Evolutionary conservation across 805 yeast species (phyloP).

Genomic region (Metschnikowia borealis): DNA sequence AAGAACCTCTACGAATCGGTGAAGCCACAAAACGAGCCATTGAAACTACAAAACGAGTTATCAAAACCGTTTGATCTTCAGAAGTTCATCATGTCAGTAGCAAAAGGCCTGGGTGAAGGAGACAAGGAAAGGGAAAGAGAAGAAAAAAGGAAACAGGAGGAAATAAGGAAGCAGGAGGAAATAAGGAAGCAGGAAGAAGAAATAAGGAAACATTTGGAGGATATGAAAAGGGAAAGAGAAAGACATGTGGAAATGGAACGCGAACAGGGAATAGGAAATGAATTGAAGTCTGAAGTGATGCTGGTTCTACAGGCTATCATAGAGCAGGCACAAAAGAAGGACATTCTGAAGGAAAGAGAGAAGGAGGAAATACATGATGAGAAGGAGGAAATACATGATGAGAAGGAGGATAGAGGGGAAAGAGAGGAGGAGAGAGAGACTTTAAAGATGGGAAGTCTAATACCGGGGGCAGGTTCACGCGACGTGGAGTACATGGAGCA

Average conservation of each 20-base stretch:
- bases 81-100: neutral
- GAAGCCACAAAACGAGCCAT: neutral
- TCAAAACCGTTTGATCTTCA: too few species aligned
- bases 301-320: neutral
- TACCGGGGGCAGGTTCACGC: too few species aligned
- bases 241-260: neutral
- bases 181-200: too few species aligned
- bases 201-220: too few species aligned
- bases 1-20: constrained; percentile 13
- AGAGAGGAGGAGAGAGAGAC: neutral
- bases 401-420: neutral
- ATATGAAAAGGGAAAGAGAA: neutral
- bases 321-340: neutral
- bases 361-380: neutral
- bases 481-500: neutral
- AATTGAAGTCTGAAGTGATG: neutral
- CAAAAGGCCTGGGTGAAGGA: neutral
- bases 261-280: neutral
- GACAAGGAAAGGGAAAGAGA: neutral
- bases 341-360: neutral
- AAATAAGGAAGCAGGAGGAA: too few species aligned
- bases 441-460: neutral
- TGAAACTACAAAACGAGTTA: neutral
- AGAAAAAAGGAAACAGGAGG: neutral
- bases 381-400: neutral